Conservation (phyloP, 2,329 filamentous ascomycete genomes). For the Berkeleyomyces basicola region DNA sequence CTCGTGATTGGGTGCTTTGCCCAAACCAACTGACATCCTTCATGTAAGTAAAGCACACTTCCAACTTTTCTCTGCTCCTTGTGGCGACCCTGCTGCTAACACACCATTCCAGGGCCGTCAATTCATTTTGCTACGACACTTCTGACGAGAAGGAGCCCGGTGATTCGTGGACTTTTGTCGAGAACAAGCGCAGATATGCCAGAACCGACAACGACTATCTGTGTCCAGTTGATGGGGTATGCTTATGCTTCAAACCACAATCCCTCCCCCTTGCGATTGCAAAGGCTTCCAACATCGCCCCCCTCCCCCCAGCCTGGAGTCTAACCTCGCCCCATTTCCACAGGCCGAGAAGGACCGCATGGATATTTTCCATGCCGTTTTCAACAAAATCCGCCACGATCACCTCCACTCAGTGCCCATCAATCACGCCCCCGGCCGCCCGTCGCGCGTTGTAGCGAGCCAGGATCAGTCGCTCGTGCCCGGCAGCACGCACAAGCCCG, state of each 20-base stretch:
- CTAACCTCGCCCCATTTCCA: conserved; percentile 8
- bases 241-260: not conserved
- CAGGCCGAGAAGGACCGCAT: conserved; percentile 59
- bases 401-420: conserved; percentile 12
- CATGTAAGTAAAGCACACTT: not conserved
- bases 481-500: not conserved
- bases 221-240: conserved; percentile 61
- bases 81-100: not conserved
- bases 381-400: conserved; percentile 20
- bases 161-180: conserved; percentile 26
- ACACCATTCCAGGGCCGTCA: not conserved
- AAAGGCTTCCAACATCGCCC: too few species aligned
- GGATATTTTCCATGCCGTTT: conserved; percentile 69
- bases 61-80: too few species aligned
- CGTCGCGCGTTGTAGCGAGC: not conserved
- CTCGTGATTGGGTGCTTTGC: too few species aligned
- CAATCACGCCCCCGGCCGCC: not conserved
- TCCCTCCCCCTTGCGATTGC: too few species aligned
- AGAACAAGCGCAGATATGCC: conserved; percentile 57
- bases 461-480: not conserved
- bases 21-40: not conserved
- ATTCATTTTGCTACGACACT: conserved; percentile 6
- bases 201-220: conserved; percentile 54
- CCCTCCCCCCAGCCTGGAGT: conserved; percentile 14
- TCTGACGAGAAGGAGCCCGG: not conserved